Evolutionary conservation across 768 basidiomycete genomes (phyloP).

Genomic region (Epithele typhae): DNA sequence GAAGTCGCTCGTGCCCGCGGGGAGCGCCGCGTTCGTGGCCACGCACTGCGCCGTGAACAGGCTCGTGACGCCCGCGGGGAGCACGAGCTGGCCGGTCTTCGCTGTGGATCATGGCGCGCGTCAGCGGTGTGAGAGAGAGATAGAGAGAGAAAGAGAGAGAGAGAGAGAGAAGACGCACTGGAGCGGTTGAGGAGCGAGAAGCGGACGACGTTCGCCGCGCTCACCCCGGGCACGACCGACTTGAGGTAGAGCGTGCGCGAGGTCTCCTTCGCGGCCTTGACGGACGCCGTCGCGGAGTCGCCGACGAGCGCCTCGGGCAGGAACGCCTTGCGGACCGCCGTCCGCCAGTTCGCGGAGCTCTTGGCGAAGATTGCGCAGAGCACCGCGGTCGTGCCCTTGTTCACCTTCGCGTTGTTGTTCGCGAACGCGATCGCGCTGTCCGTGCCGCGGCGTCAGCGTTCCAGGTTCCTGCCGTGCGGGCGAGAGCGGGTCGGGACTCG

Average conservation of each 20-base stretch:
- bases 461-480: background rate
- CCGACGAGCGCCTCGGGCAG: background rate
- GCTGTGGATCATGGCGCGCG: too few species aligned
- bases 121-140: too few species aligned
- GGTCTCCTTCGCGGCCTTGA: background rate
- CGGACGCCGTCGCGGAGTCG: background rate
- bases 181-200: background rate
- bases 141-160: too few species aligned
- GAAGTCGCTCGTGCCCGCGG: too few species aligned
- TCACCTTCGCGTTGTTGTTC: too few species aligned
- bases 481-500: background rate
- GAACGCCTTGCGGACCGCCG: background rate
- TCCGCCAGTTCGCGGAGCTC: background rate
- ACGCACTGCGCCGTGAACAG: too few species aligned
- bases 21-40: too few species aligned
- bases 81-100: too few species aligned
- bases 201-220: background rate
- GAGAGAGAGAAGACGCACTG: too few species aligned
- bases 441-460: background rate
- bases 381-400: background rate
- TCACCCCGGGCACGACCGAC: background rate
- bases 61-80: too few species aligned
- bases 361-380: background rate
- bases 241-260: too few species aligned
- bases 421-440: too few species aligned